A percentile compares a stretch with the other conserved stretches of the same genome.
Conservation (phyloP, 345 rosid genomes). For the Turnera subulata region DNA sequence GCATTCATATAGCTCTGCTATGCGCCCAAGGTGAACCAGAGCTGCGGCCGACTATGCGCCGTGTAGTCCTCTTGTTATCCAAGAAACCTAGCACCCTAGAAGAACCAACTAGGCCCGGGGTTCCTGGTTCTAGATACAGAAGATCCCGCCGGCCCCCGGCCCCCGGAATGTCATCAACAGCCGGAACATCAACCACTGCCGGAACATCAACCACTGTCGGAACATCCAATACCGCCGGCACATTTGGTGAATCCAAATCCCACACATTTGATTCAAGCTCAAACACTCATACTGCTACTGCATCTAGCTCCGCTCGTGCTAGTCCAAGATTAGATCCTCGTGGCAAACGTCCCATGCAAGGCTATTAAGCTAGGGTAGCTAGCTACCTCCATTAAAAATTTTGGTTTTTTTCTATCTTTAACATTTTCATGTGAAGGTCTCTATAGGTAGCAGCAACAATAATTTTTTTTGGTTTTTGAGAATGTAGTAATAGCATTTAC, state of each 20-base stretch:
- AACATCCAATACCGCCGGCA: not conserved
- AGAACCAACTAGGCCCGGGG: constrained; percentile 66
- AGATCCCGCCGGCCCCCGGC: constrained; percentile 45
- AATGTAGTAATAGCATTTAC: no score
- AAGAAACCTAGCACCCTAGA: constrained; percentile 48
- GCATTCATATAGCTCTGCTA: constrained; percentile 74
- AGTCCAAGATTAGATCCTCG: constrained; percentile 18
- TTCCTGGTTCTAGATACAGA: constrained; percentile 61
- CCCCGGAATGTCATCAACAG: constrained; percentile 35
- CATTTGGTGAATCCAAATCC: constrained; percentile 21
- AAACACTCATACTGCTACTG: constrained; percentile 31
- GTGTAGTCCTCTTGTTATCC: constrained; percentile 63
- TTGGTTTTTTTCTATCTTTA: not conserved
- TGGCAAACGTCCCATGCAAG: constrained; percentile 21
- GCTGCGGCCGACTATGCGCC: constrained; percentile 58
- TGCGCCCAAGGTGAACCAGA: constrained; percentile 84
- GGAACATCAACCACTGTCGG: constrained; percentile 34
- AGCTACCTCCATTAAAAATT: not conserved
- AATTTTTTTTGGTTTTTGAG: no score
- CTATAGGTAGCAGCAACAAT: no score
- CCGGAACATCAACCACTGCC: constrained; percentile 25
- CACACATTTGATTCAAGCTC: constrained; percentile 46
- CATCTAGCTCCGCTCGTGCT: constrained; percentile 31
- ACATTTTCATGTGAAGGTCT: no score
- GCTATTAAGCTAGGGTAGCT: constrained; percentile 3